A percentile compares a stretch with the other conserved stretches of the same genome.
phyloP scores from a whole-genome alignment of 2,329 filamentous ascomycete genomes.

The Didymosphaeria variabile region DNA sequence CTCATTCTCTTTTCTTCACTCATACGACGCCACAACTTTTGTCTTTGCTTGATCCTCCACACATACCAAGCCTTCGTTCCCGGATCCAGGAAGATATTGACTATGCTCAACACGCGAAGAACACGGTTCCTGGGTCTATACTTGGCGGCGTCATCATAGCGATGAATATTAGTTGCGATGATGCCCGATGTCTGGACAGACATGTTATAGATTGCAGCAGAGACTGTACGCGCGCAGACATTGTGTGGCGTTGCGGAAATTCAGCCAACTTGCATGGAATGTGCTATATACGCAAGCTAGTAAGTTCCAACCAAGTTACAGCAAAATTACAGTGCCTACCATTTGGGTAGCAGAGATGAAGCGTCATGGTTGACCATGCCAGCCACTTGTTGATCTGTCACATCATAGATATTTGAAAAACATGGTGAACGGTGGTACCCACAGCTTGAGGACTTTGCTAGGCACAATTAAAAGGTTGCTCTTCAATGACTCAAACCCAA shows the following conservation, averaged over 20 bases:
- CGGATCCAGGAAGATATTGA: constrained; percentile 41
- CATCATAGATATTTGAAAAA: constrained; percentile 40
- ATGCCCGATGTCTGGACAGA: constrained; percentile 36
- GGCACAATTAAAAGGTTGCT: constrained; percentile 70
- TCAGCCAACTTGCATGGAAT: constrained; percentile 65
- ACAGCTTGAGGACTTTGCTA: constrained; percentile 28
- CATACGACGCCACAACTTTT: constrained; percentile 51
- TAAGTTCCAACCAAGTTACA: constrained; percentile 51
- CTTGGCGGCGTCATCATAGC: constrained; percentile 31
- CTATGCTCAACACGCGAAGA: constrained; percentile 28
- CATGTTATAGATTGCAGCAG: constrained; percentile 47
- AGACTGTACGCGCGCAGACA: constrained; percentile 68
- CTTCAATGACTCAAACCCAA: constrained; percentile 47
- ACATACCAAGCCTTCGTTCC: constrained; percentile 47
- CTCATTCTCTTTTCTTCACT: constrained; percentile 42
- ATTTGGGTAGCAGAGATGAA: constrained; percentile 54
- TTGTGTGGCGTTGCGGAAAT: constrained; percentile 68
- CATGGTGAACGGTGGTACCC: constrained; percentile 32
- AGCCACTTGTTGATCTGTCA: constrained; percentile 56
- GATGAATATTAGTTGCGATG: constrained; percentile 37
- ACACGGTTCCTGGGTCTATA: constrained; percentile 30
- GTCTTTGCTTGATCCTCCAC: constrained; percentile 37
- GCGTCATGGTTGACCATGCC: constrained; percentile 59
- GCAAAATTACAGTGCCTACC: constrained; percentile 25
- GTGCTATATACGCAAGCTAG: constrained; percentile 23